Percentiles rank a stretch among this genome's conserved stretches.
These are phyloP conservation scores for Aspergillus nanangensis DNA, from an alignment of 495 filamentous ascomycete species.

Conservation along the genomic window DNA sequence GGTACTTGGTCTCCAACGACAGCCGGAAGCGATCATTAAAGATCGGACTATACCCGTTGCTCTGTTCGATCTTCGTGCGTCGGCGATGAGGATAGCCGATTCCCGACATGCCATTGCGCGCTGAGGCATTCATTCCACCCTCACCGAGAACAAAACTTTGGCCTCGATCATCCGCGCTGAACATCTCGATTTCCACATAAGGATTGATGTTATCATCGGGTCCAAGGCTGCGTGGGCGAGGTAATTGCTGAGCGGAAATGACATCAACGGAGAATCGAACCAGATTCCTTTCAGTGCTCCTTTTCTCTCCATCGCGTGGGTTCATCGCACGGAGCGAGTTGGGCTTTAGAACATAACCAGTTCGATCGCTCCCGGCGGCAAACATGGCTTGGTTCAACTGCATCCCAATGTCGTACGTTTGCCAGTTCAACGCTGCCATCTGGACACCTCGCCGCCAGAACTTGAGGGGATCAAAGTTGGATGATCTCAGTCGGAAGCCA, in stretches of 20 bases:
- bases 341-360: slow-evolving; percentile 92
- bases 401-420: slow-evolving; percentile 92
- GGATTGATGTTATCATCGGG: slow-evolving; percentile 77
- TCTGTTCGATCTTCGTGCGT: slow-evolving; percentile 69
- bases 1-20: slow-evolving; percentile 81
- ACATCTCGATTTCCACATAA: slow-evolving; percentile 91
- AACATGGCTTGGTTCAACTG: slow-evolving; percentile 99
- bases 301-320: slow-evolving; percentile 34
- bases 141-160: slow-evolving; percentile 56
- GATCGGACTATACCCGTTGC: slow-evolving; percentile 88
- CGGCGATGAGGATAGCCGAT: slow-evolving; percentile 72
- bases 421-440: slow-evolving; percentile 97
- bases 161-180: slow-evolving; percentile 86
- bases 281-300: slow-evolving; percentile 58
- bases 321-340: slow-evolving; percentile 66
- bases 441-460: slow-evolving; percentile 95
- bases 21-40: slow-evolving; percentile 75
- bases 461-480: slow-evolving; percentile 86
- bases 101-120: slow-evolving; percentile 64
- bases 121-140: slow-evolving; percentile 66
- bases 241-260: slow-evolving; percentile 91
- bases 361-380: slow-evolving; percentile 79
- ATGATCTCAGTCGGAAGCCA: slow-evolving; percentile 70
- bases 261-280: slow-evolving; percentile 82
- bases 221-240: slow-evolving; percentile 66